Percentiles rank a stretch among this genome's conserved stretches.
These are phyloP conservation scores for Neurospora cerealis DNA, from an alignment of 495 filamentous ascomycete genomes.

Conservation along the genomic window DNA sequence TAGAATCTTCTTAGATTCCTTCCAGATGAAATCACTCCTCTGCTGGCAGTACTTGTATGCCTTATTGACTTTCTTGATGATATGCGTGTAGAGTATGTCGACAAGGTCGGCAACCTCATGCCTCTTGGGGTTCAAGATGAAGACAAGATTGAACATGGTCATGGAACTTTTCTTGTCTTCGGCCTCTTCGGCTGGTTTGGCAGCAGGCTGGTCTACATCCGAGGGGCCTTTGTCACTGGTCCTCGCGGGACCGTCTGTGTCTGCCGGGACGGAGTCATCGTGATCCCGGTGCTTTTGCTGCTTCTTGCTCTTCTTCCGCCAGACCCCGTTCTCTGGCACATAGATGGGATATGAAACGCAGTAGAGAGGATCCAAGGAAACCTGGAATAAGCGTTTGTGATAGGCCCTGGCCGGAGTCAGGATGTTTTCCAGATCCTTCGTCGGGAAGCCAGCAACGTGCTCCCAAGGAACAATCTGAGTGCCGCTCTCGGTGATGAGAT, in stretches of 20 bases:
- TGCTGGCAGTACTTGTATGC: conserved; percentile 86
- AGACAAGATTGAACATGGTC: conserved; percentile 97
- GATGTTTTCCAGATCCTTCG: conserved; percentile 71
- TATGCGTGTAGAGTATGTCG: conserved; percentile 73
- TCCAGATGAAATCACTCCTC: conserved; percentile 77
- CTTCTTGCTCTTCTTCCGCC: conserved; percentile 66
- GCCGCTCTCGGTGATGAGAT: conserved; percentile 39
- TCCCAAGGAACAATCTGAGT: conserved; percentile 61
- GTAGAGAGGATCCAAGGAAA: conserved; percentile 72
- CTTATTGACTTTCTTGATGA: conserved; percentile 82
- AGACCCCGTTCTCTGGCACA: conserved; percentile 72
- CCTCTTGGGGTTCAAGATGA: conserved; percentile 71
- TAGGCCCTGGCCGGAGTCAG: conserved; percentile 70
- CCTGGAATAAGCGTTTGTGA: conserved; percentile 79
- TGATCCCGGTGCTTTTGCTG: conserved; percentile 14
- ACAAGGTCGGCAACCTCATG: conserved; percentile 65
- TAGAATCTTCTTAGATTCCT: conserved; percentile 69
- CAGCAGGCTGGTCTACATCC: conserved; percentile 23
- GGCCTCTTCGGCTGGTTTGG: conserved; percentile 32
- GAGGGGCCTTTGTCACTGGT: conserved; percentile 11
- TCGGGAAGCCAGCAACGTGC: conserved; percentile 63
- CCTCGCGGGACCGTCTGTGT: conserved; percentile 2
- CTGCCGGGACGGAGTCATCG: conserved; percentile 13
- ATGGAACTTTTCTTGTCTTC: conserved; percentile 53
- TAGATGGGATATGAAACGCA: conserved; percentile 86